phyloP scores from a whole-genome alignment of 2,329 filamentous ascomycete species.

The Chalara sp. region DNA sequence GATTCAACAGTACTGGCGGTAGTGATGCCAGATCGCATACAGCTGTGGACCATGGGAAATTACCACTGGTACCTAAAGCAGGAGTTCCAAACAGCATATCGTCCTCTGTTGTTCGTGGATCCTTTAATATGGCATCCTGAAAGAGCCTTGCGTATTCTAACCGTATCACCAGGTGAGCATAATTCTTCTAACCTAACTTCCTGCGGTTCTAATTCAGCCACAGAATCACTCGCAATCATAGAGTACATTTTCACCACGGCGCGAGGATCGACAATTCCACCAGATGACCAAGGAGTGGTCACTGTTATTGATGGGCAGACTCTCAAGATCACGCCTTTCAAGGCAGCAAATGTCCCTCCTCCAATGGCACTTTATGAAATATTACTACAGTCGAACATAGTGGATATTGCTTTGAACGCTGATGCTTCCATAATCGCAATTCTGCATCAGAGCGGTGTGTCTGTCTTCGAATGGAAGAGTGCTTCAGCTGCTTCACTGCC shows the following conservation, averaged over 20 bases:
- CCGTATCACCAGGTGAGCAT: constrained; percentile 39
- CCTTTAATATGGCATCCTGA: constrained; percentile 72
- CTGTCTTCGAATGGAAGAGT: constrained; percentile 64
- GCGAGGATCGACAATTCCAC: constrained; percentile 62
- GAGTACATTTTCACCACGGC: constrained; percentile 64
- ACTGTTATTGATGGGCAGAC: constrained; percentile 76
- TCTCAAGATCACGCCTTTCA: constrained; percentile 80
- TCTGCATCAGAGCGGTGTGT: constrained; percentile 59
- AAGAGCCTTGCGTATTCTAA: constrained; percentile 63
- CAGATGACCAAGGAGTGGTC: constrained; percentile 71
- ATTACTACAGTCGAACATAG: constrained; percentile 49
- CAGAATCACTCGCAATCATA: constrained; percentile 45
- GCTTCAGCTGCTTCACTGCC: constrained; percentile 46
- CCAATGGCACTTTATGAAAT: constrained; percentile 86
- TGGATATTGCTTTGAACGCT: constrained; percentile 69
- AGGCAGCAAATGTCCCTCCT: constrained; percentile 79
- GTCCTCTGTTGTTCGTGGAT: constrained; percentile 27
- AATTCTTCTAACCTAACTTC: constrained; percentile 2
- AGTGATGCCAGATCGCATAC: constrained; percentile 65
- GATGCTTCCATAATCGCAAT: constrained; percentile 63
- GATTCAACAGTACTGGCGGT: constrained; percentile 90
- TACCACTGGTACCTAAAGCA: constrained; percentile 99
- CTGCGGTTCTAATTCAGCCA: constrained; percentile 4
- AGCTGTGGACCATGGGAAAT: constrained; percentile 95
- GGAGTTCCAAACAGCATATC: constrained; percentile 51